Percentiles rank a stretch among this genome's conserved stretches.
Evolutionary conservation across 768 basidiomycete genomes (phyloP).

Genomic region (Chalciporus pseudorubinellus): DNA sequence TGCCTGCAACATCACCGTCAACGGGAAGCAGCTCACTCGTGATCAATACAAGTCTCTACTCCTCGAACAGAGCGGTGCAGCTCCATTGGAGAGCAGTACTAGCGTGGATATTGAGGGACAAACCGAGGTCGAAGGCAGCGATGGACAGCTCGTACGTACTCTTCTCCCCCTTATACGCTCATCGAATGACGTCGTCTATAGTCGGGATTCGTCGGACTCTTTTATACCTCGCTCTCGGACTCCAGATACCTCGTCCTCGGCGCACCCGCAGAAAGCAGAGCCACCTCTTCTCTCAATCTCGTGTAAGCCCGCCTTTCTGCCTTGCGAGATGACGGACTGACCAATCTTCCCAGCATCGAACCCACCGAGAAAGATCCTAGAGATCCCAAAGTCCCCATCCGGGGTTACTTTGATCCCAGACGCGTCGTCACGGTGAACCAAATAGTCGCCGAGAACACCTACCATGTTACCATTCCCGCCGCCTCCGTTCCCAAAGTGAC

Average conservation of each 20-base stretch:
- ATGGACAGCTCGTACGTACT: constrained; percentile 27
- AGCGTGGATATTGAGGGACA: constrained; percentile 24
- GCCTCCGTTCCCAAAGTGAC: constrained; percentile 16
- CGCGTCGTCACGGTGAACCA: constrained; percentile 34
- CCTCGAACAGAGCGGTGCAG: constrained; percentile 27
- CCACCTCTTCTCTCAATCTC: constrained; percentile 39
- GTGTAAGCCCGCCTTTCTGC: constrained; percentile 27
- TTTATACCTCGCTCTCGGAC: constrained; percentile 36
- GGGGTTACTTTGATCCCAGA: constrained; percentile 25
- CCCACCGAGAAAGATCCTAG: constrained; percentile 27
- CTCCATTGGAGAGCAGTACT: constrained; percentile 9
- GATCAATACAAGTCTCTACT: constrained; percentile 41
- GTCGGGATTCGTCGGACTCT: constrained; percentile 35
- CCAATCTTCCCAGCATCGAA: constrained; percentile 21
- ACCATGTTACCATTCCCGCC: constrained; percentile 24
- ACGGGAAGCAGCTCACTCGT: constrained; percentile 39
- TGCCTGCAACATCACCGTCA: constrained; percentile 38
- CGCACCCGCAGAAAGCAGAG: constrained; percentile 30
- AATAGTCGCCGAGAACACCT: constrained; percentile 27
- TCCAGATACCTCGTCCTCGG: constrained; percentile 34
- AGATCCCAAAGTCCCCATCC: constrained; percentile 11
- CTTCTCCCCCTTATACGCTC: neutral
- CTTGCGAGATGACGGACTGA: neutral
- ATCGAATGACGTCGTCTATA: neutral
- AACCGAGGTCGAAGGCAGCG: constrained; percentile 26